A percentile compares a stretch with the other conserved stretches of the same genome.
Conservation (phyloP, 441 rosid genomes). For the Populus hybrid region DNA sequence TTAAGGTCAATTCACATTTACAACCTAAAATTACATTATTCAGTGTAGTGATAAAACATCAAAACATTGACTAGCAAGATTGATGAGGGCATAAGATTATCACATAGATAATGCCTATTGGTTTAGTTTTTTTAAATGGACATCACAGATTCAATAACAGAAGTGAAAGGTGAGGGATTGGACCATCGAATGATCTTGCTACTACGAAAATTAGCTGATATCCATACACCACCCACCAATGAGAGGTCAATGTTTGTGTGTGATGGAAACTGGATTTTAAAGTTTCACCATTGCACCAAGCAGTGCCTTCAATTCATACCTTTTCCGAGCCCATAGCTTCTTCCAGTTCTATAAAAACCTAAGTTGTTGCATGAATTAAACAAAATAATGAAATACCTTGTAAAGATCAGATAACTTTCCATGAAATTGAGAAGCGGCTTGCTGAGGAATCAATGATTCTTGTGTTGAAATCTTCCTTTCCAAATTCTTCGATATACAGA, state of each 20-base stretch:
- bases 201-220: not conserved
- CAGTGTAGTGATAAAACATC: slow-evolving; percentile 12
- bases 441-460: slow-evolving; percentile 31
- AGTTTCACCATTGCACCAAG: not conserved
- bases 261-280: not conserved
- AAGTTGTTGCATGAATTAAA: not conserved
- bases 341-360: not conserved
- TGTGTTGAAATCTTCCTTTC: slow-evolving; percentile 24
- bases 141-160: not conserved
- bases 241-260: not conserved
- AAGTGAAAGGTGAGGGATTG: not conserved
- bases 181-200: not conserved
- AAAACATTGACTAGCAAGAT: slow-evolving; percentile 6
- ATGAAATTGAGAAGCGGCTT: slow-evolving; percentile 20
- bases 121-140: not conserved
- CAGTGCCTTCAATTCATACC: not conserved
- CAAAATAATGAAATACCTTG: slow-evolving; percentile 43
- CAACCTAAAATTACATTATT: slow-evolving; percentile 34
- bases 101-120: not conserved
- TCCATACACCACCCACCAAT: slow-evolving; percentile 2
- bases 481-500: slow-evolving; percentile 44
- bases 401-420: slow-evolving; percentile 32
- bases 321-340: not conserved
- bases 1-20: slow-evolving; percentile 16
- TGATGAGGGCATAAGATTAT: not conserved